Evolutionary conservation across 768 basidiomycete species (phyloP).

Genomic region (Steccherinum ochraceum): DNA sequence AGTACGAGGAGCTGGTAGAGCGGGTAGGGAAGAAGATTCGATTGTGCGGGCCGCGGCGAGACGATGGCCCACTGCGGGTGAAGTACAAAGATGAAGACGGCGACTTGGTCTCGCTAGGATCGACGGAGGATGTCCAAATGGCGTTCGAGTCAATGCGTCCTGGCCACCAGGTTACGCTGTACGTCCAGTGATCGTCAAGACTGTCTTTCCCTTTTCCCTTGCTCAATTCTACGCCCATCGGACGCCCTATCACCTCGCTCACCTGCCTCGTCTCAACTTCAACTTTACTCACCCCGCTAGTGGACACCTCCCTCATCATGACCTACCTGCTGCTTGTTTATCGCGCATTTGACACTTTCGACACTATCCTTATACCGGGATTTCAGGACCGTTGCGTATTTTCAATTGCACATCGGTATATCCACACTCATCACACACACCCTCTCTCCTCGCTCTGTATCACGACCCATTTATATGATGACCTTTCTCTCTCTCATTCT

Average conservation of each 20-base stretch:
- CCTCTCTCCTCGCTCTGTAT: constrained; percentile 3
- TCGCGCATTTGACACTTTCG: not conserved
- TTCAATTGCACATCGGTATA: not conserved
- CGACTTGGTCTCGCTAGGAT: constrained; percentile 81
- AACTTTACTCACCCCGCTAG: not conserved
- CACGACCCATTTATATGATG: constrained; percentile 4
- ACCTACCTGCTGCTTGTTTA: not conserved
- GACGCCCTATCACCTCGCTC: not conserved
- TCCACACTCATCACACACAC: too few relatives aligned
- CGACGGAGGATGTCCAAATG: constrained; percentile 91
- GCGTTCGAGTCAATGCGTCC: constrained; percentile 82
- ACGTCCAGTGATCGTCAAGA: constrained; percentile 51
- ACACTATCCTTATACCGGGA: constrained; percentile 10
- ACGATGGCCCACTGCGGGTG: constrained; percentile 76
- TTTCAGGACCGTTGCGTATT: not conserved
- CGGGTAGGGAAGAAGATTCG: constrained; percentile 91
- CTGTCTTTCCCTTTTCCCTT: not conserved
- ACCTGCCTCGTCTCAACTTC: too few relatives aligned
- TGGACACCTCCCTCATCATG: constrained; percentile 4
- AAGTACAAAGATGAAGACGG: constrained; percentile 93
- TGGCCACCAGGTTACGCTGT: constrained; percentile 76
- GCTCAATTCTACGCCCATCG: constrained; percentile 3
- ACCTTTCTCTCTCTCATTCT: not conserved
- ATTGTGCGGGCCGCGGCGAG: constrained; percentile 76
- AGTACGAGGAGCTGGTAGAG: constrained; percentile 80